Evolutionary conservation across 2,329 filamentous ascomycete genomes (phyloP).

Genomic region (Onygenales sp.): DNA sequence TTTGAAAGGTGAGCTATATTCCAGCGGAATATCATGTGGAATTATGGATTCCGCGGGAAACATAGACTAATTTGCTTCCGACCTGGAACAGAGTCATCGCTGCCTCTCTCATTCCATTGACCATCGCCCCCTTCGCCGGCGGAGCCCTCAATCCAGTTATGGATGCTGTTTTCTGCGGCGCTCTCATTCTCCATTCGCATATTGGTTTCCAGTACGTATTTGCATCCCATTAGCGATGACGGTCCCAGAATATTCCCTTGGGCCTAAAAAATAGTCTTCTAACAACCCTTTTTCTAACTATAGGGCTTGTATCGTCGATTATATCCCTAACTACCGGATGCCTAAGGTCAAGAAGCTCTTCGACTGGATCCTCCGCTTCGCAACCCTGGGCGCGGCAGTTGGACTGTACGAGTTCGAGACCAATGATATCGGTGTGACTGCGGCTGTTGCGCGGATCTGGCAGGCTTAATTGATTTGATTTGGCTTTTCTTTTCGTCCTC

Average conservation of each 20-base stretch:
- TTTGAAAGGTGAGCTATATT: constrained; percentile 59
- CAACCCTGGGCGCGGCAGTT: constrained; percentile 71
- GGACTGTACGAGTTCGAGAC: constrained; percentile 98
- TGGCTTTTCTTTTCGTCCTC: constrained; percentile 14
- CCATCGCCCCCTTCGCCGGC: constrained; percentile 81
- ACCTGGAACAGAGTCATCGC: constrained; percentile 54
- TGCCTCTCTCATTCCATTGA: constrained; percentile 73
- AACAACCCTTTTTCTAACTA: not conserved
- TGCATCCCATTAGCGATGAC: not conserved
- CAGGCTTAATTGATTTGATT: constrained; percentile 46
- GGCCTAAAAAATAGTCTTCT: not conserved
- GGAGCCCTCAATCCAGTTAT: constrained; percentile 82
- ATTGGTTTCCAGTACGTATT: constrained; percentile 72
- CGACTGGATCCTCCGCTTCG: constrained; percentile 68
- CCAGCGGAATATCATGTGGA: not conserved
- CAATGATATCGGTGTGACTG: constrained; percentile 90
- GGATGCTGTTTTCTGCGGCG: constrained; percentile 75
- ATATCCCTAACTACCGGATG: constrained; percentile 65
- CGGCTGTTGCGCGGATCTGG: constrained; percentile 83
- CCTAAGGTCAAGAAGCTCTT: constrained; percentile 58
- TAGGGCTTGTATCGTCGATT: constrained; percentile 73
- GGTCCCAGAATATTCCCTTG: not conserved
- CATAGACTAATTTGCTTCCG: not conserved
- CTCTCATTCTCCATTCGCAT: constrained; percentile 85
- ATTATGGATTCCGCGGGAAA: not conserved